Evolutionary conservation across 306 rosid genomes (phyloP).

Genomic region (Astragalus glycyphyllos): DNA sequence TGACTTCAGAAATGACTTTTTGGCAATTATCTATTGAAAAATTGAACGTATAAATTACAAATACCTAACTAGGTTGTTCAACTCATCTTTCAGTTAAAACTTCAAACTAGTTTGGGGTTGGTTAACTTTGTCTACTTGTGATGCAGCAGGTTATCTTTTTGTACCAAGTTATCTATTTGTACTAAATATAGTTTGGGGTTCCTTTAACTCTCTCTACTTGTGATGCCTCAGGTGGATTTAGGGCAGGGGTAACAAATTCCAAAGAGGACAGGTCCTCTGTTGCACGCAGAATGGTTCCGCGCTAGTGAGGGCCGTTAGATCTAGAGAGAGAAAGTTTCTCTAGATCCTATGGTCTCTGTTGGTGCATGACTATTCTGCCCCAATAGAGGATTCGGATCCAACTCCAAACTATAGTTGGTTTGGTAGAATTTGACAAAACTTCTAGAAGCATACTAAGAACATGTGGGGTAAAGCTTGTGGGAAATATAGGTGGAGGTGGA

Average conservation of each 20-base stretch:
- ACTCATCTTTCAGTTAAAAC: conserved; percentile 3
- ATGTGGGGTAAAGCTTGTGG: neutral
- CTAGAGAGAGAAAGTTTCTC: no score
- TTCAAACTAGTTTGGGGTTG: neutral
- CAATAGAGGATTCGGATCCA: no score
- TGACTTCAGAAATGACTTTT: conserved; percentile 16
- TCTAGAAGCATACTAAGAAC: neutral
- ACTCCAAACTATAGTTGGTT: conserved; percentile 11
- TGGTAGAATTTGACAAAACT: conserved; percentile 9
- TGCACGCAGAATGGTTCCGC: no score
- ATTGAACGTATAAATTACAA: neutral
- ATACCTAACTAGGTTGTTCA: conserved; percentile 4
- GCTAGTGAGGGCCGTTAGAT: no score
- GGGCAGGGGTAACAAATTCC: conserved; percentile 13
- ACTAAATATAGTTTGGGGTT: neutral
- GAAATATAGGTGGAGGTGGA: no score
- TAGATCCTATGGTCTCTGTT: no score
- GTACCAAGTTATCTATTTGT: neutral
- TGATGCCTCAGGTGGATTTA: neutral
- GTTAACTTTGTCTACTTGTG: conserved; percentile 8
- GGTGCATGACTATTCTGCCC: no score
- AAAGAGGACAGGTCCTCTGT: no score
- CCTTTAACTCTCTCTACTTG: conserved; percentile 10
- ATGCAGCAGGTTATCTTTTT: neutral
- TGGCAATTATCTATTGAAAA: conserved; percentile 26